Base-by-base conservation (phyloP, 768 basidiomycete genomes). In the Leccinum longicurvipes region DNA sequence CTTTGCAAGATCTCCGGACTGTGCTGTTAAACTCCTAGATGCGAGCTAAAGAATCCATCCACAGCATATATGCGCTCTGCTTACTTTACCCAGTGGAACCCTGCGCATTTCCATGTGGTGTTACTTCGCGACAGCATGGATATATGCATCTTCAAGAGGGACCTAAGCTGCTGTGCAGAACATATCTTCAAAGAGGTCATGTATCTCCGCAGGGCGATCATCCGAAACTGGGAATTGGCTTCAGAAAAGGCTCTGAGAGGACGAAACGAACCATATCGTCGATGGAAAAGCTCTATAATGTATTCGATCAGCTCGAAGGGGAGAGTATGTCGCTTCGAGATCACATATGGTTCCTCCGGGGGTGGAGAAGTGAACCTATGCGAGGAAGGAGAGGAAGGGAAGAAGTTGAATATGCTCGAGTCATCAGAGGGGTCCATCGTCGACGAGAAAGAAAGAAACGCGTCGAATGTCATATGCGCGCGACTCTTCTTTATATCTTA, bases 71-170 rank as follows among this genome's bases (percentile, higher is more conserved):
- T 65, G 55, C 57, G 46, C 51, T 47, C 17, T 41, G 73, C 78
- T 57, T 57, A 83, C 82, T 70, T 79, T 46, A 81, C 74, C 76
- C 80, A 82, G 31, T 60, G 56, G 58, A 77, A 76, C 6, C 75
- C 76, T 15, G 66, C 60, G 29, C 55, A 55, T 44, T 23, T 61
- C 55, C 45, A 58, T 53, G 55, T 11, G 19, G 27, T 48, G 55
- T 31, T 44, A 55, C 42, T 59, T 52, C 58, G 68, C 55, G 58
- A 70, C 19, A 51, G 46, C 67, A 61, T 57, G 55, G 47, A 79
- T 63, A 10, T 60, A 51, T 55, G 80, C 58, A 59, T 57, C 53
- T 50, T 63, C 62, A 61, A 75, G 70, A 64, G 72, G 74, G 54
- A 64, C 48, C 55, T 27, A 17, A 66, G 56, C 15, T 68, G 63